These are phyloP conservation scores for Elaphomyces granulatus DNA, from an alignment of 495 filamentous ascomycete genomes.

Conservation along the genomic window DNA sequence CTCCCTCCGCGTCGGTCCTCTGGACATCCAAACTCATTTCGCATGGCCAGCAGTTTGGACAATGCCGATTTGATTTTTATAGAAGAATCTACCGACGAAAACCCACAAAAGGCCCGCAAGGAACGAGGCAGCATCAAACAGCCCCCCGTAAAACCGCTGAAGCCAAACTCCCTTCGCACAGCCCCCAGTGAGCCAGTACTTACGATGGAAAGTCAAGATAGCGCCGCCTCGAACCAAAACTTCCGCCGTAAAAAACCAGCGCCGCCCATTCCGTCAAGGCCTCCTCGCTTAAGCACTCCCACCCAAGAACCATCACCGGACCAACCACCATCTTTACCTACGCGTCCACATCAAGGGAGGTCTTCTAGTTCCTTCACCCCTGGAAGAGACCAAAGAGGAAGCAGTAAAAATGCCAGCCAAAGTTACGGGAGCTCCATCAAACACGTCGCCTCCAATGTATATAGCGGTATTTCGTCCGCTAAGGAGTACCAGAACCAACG, in stretches of 20 bases:
- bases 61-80: conserved; percentile 49
- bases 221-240: conserved; percentile 1
- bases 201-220: background rate
- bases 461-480: conserved; percentile 33
- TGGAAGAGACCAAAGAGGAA: too few relatives aligned
- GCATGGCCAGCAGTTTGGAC: conserved; percentile 19
- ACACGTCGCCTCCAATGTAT: conserved; percentile 16
- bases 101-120: conserved; percentile 2
- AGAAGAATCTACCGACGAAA: conserved; percentile 27
- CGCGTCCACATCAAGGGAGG: conserved; percentile 18
- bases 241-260: conserved; percentile 33
- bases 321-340: conserved; percentile 11
- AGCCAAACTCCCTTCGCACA: conserved; percentile 49
- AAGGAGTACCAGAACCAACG: conserved; percentile 11
- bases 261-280: conserved; percentile 28
- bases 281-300: conserved; percentile 17
- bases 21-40: too few relatives aligned
- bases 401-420: too few relatives aligned
- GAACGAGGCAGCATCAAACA: conserved; percentile 8
- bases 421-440: conserved; percentile 22
- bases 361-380: too few relatives aligned
- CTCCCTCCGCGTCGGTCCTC: conserved; percentile 21
- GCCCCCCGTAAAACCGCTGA: conserved; percentile 48
- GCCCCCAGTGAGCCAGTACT: conserved; percentile 9
- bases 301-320: conserved; percentile 6